These are phyloP conservation scores for Sphaceloma murrayae DNA, from an alignment of 2,329 filamentous ascomycete genomes.

Conservation along the genomic window DNA sequence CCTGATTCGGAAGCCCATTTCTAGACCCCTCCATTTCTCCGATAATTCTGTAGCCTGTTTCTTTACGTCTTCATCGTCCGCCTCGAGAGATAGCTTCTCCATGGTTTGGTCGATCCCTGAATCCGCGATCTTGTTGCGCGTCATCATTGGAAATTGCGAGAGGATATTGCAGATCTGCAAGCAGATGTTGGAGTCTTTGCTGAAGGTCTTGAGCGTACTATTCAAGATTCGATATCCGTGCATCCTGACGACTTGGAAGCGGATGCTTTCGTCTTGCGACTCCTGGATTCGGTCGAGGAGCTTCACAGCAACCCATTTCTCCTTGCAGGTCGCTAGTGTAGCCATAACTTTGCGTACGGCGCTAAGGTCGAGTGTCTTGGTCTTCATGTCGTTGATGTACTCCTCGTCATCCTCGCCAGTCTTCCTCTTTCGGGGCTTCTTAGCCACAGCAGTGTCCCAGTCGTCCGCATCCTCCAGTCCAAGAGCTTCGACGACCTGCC, in stretches of 20 bases:
- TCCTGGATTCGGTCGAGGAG: constrained; percentile 79
- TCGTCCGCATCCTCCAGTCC: constrained; percentile 87
- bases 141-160: constrained; percentile 78
- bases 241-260: constrained; percentile 85
- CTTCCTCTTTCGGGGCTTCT: constrained; percentile 89
- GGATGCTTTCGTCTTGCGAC: constrained; percentile 76
- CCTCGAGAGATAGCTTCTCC: constrained; percentile 56
- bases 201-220: constrained; percentile 72
- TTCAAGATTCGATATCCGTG: constrained; percentile 95
- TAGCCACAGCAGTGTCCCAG: constrained; percentile 84
- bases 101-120: constrained; percentile 87
- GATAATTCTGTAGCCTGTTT: constrained; percentile 62
- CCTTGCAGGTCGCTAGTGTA: constrained; percentile 91
- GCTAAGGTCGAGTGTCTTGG: constrained; percentile 67
- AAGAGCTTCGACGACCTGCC: constrained; percentile 84
- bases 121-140: constrained; percentile 92
- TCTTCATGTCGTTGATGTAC: constrained; percentile 81
- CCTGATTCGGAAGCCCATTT: constrained; percentile 86
- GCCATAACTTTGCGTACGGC: constrained; percentile 94
- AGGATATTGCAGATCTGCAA: constrained; percentile 84
- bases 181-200: constrained; percentile 80
- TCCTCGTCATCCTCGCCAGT: constrained; percentile 85
- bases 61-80: constrained; percentile 58
- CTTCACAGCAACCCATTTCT: constrained; percentile 99
- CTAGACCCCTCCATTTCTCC: constrained; percentile 78